A percentile compares a stretch with the other conserved stretches of the same genome.
Conservation (phyloP, 805 yeast genomes). For the Maudiozyma saulgeensis region DNA sequence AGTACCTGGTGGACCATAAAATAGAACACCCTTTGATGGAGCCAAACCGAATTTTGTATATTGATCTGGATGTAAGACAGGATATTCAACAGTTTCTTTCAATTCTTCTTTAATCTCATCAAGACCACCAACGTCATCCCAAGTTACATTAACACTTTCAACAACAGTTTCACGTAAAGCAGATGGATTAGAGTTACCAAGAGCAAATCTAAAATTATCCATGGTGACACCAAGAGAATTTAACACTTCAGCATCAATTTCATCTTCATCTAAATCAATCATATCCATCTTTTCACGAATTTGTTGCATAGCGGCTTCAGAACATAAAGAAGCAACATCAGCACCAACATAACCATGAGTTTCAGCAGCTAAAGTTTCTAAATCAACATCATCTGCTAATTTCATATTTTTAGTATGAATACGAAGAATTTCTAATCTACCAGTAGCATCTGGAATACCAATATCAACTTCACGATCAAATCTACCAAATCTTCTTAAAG, state of each 20-base stretch:
- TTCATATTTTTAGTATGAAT: constrained; percentile 99
- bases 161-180: constrained; percentile 99
- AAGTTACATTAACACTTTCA: constrained; percentile 94
- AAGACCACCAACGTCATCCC: constrained; percentile 99
- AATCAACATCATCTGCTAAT: constrained; percentile 86
- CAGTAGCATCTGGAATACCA: constrained; percentile 96
- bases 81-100: constrained; percentile 98
- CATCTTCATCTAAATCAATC: constrained; percentile 41
- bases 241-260: constrained; percentile 92
- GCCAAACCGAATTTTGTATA: constrained; percentile 96
- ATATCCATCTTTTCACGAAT: constrained; percentile 98
- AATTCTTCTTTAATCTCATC: constrained; percentile 93
- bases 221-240: constrained; percentile 95
- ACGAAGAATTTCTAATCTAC: constrained; percentile 92
- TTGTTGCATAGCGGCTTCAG: constrained; percentile 99
- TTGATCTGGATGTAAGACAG: constrained; percentile 97
- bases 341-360: constrained; percentile 99
- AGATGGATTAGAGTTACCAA: constrained; percentile 96
- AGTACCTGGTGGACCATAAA: constrained; percentile 99
- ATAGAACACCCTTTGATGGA: constrained; percentile 96
- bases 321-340: constrained; percentile 94
- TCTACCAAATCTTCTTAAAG: constrained; percentile 81
- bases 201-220: constrained; percentile 97
- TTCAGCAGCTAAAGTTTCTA: constrained; percentile 91
- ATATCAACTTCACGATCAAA: constrained; percentile 86